Evolutionary conservation across 768 basidiomycete genomes (phyloP), one percentile per base, ranked within the genome.

Genomic region (Tulasnella sp.): DNA sequence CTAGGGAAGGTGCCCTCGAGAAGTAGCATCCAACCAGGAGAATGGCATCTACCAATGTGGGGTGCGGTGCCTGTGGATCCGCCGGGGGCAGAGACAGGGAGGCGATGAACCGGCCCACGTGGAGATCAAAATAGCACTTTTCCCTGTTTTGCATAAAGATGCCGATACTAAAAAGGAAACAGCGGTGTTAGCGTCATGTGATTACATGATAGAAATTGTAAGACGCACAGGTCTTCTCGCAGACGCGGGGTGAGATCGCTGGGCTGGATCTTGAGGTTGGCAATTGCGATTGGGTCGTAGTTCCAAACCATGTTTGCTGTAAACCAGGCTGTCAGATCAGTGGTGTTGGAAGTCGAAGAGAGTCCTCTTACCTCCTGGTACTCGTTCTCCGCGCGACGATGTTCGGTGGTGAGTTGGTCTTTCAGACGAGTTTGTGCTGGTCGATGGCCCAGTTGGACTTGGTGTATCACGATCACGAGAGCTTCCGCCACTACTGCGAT

Each of bases 1-100:
- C 64, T 12, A 66, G 36, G 8, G 71, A 72, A 5, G 64, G 59
- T n/a, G 71, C 62, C 62, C 71, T 26, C 3, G 72, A 40, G 39
- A 67, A 73, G 41, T 67, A 73, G 22, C 72, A 73, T 26, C 72
- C 72, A 26, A 67, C 26, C n/a, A 73, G 41, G 26, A 73, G 72
- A n/a, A 73, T 52, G 64, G 72, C 72, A 29, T 68, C 52, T n/a
- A 73, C 66, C 41, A 73, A 47, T 37, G 65, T 41, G 19, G 72
- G 72, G 39, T 73, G 66, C 26, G 65, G 72, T 34, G 65, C 64
- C 29, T 67, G 32, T 5, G 64, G 64, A 37, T 73, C 41, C 22
- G 29, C 37, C 26, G 64, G 41, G 29, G 64, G 41, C 36, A 67
- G 65, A 34, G 39, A 47, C 2, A 73, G 44, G 7, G 72, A 67